Evolutionary conservation across 257 asterid genomes (phyloP).

Genomic region (Jasminum sambac): DNA sequence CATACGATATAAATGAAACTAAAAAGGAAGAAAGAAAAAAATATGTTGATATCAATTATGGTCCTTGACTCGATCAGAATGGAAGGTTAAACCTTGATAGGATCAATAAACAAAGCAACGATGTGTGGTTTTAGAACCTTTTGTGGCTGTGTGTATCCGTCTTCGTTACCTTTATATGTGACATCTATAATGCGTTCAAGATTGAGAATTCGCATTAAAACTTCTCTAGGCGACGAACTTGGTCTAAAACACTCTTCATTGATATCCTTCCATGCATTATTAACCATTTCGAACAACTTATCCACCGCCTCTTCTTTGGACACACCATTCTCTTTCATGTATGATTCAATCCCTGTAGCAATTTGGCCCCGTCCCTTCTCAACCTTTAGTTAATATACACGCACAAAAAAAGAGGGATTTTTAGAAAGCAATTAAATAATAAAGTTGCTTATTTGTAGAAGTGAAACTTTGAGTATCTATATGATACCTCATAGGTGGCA

Average conservation of each 20-base stretch:
- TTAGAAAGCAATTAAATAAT: neutral
- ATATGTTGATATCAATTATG: neutral
- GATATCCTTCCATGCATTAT: neutral
- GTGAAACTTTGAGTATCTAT: neutral
- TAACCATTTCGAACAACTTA: neutral
- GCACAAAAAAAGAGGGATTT: too few relatives aligned
- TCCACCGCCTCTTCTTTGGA: neutral
- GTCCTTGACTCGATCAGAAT: neutral
- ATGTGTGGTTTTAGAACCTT: neutral
- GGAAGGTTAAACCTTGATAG: neutral
- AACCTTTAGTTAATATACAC: neutral
- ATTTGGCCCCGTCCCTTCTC: neutral
- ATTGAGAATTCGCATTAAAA: neutral
- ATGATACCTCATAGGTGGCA: neutral
- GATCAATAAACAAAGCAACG: neutral
- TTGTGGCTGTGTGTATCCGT: neutral
- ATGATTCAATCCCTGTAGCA: neutral
- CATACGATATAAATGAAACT: neutral
- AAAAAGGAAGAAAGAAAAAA: too few relatives aligned
- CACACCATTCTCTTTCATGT: neutral
- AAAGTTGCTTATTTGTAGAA: neutral
- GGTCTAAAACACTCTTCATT: neutral
- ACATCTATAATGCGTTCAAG: neutral
- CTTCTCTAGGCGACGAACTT: neutral
- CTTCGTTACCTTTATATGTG: neutral